A percentile compares a stretch with the other conserved stretches of the same genome.
Conservation (phyloP, 192 early-diverging fungal genomes). For the Coemansia sp. region DNA sequence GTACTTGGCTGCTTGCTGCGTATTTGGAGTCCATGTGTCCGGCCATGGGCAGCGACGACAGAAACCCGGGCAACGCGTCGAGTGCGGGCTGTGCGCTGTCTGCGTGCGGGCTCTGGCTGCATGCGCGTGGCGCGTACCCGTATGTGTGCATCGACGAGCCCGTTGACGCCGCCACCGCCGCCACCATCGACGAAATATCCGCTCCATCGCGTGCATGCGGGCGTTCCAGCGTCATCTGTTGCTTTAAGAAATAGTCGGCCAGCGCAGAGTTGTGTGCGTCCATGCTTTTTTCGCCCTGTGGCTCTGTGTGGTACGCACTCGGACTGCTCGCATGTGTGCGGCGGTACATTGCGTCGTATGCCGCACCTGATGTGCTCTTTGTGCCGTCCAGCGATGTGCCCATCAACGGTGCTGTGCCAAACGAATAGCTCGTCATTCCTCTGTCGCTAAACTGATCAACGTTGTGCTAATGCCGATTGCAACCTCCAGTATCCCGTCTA, state of each 20-base stretch:
- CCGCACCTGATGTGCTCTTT: constrained; percentile 7
- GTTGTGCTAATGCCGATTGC: too few species aligned
- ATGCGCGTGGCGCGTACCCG: constrained; percentile 10
- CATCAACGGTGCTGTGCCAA: constrained; percentile 39
- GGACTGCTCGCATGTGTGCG: constrained; percentile 15
- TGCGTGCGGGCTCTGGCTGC: constrained; percentile 2
- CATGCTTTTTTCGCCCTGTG: constrained; percentile 1
- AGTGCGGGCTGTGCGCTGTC: constrained; percentile 29
- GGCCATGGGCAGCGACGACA: constrained; percentile 40
- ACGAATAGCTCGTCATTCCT: constrained; percentile 46
- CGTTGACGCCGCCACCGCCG: constrained; percentile 37
- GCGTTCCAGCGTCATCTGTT: constrained; percentile 15
- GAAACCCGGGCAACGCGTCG: constrained; percentile 37
- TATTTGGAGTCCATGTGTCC: constrained; percentile 30
- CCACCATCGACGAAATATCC: constrained; percentile 39
- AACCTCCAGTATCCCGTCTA: not conserved
- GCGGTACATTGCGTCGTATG: constrained; percentile 25
- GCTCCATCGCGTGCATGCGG: constrained; percentile 1
- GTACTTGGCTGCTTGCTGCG: constrained; percentile 2
- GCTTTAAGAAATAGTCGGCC: constrained; percentile 50
- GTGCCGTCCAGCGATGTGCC: constrained; percentile 16
- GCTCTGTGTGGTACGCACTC: constrained; percentile 14
- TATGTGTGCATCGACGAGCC: constrained; percentile 6
- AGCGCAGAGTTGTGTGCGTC: constrained; percentile 17
- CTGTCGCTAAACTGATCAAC: not conserved